Evolutionary conservation across 1,139 yeast species (phyloP).

Genomic region (Hemisphaericaspora xylanilytica): DNA sequence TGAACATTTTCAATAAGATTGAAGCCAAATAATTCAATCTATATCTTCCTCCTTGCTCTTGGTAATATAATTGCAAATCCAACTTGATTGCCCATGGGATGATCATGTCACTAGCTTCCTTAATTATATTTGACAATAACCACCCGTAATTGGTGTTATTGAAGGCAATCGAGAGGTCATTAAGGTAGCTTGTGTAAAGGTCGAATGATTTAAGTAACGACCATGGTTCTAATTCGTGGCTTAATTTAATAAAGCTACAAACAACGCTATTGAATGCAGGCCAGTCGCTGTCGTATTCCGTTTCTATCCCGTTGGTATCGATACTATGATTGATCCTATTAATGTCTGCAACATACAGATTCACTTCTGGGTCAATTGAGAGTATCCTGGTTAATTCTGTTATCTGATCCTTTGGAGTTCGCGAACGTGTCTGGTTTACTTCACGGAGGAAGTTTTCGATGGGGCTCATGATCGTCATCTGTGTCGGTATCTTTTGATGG

Average conservation of each 20-base stretch:
- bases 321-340: constrained; percentile 5
- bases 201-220: constrained; percentile 59
- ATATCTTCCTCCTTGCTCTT: constrained; percentile 42
- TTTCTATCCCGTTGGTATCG: constrained; percentile 16
- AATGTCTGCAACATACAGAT: constrained; percentile 9
- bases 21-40: constrained; percentile 57
- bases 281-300: constrained; percentile 42
- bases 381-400: constrained; percentile 9
- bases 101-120: constrained; percentile 38
- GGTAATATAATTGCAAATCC: constrained; percentile 45
- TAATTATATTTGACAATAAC: constrained; percentile 44
- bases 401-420: constrained; percentile 7
- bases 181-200: constrained; percentile 49
- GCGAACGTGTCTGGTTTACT: constrained; percentile 8
- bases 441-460: constrained; percentile 71
- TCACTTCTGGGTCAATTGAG: constrained; percentile 11
- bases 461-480: constrained; percentile 42
- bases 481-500: neutral
- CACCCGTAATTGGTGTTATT: constrained; percentile 52
- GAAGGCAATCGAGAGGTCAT: constrained; percentile 59
- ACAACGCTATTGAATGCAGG: constrained; percentile 53
- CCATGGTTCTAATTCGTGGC: constrained; percentile 60
- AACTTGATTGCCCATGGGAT: constrained; percentile 51
- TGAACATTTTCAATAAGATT: constrained; percentile 57
- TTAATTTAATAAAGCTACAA: constrained; percentile 48